Evolutionary conservation across 805 yeast species (phyloP), one percentile per base, ranked within the genome.

Genomic region (Saturnispora diversa): DNA sequence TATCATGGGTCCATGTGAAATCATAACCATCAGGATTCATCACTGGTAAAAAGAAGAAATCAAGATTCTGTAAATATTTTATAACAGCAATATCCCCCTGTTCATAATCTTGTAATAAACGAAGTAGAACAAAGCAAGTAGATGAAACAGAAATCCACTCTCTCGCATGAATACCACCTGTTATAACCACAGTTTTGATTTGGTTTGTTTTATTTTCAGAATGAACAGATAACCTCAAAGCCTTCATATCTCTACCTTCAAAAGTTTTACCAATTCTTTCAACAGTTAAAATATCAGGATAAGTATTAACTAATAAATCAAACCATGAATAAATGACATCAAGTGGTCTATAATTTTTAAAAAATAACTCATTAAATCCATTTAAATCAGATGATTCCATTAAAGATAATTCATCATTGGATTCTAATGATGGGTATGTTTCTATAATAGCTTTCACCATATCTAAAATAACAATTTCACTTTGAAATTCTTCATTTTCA

Each of bases 11-110:
- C 95, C 96, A 87, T 2, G 94, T 69, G 56, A 82, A 81, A 11
- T 68, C 84, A 56, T 87, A 87, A 0, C 97, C 97, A 60, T 87
- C 97, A 1, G 95, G 95, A 54, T 87, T 87, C 59, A 79, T 72
- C 10, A 85, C 84, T 0, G 97, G 97, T 23, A 86, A 69, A 48
- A 87, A 77, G 25, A 84, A 57, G 50, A 83, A 82, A 52, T 85
- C 90, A 43, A 84, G 58, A 33, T 75, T 62, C 34, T 77, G 64
- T 44, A 85, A 59, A 44, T 65, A 75, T 24, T 58, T 59, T 4
- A 65, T 64, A 42, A 69, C 74, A 35, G 66, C 64, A 23, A 53
- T 55, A 13, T 55, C 58, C 9, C 59, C 60, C 0, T 49, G 48
- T 17, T 73, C 77, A 50, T 69, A 74, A 35, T 65, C 68, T 25